phyloP scores from a whole-genome alignment of 768 basidiomycete species.

The Xanthoconium stramineum region DNA sequence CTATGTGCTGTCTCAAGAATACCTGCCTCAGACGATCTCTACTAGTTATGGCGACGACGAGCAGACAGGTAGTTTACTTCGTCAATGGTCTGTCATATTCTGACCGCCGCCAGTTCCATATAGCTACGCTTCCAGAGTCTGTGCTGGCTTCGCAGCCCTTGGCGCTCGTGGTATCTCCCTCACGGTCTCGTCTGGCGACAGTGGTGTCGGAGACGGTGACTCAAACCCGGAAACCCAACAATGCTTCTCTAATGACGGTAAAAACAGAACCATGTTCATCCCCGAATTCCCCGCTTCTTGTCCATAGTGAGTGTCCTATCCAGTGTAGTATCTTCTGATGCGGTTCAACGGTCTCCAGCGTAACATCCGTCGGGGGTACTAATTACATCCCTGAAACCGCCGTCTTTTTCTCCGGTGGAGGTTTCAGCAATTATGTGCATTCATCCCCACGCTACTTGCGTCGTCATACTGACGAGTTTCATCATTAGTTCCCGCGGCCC shows the following conservation, averaged over 20 bases:
- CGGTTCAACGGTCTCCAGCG: conserved; percentile 35
- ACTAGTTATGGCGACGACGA: conserved; percentile 75
- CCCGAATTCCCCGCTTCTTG: conserved; percentile 62
- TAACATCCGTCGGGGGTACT: conserved; percentile 73
- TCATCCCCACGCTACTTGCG: neutral
- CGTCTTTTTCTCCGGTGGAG: conserved; percentile 64
- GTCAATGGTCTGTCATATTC: neutral
- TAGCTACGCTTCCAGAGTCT: conserved; percentile 55
- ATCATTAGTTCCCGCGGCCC: conserved; percentile 49
- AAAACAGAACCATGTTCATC: conserved; percentile 51
- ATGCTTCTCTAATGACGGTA: conserved; percentile 60
- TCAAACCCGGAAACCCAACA: conserved; percentile 47
- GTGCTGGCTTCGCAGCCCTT: conserved; percentile 60
- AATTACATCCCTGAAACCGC: conserved; percentile 56
- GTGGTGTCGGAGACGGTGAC: conserved; percentile 65
- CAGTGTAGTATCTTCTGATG: neutral
- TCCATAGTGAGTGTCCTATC: conserved; percentile 41
- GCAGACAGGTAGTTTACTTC: conserved; percentile 49
- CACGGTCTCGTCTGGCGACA: conserved; percentile 64
- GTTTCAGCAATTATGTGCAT: conserved; percentile 66
- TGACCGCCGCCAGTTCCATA: conserved; percentile 45
- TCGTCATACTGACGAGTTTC: neutral
- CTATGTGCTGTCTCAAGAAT: conserved; percentile 45
- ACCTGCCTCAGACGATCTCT: conserved; percentile 59
- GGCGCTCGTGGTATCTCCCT: conserved; percentile 68